Percentiles rank a stretch among this genome's conserved stretches.
Conservation (phyloP, 164 flowering plant species). For the Protea cynaroides region DNA sequence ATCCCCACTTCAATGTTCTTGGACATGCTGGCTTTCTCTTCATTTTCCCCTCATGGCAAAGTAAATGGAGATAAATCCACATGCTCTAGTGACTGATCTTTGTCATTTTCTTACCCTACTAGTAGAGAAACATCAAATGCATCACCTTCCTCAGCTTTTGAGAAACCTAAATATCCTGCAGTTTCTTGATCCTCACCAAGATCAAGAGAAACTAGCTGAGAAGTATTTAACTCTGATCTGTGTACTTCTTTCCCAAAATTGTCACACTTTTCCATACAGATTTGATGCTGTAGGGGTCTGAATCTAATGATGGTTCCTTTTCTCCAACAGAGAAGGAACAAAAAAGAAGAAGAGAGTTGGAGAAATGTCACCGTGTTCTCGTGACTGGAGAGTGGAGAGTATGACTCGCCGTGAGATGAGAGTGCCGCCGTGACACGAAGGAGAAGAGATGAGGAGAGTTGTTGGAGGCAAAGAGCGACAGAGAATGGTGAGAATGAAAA, state of each 20-base stretch:
- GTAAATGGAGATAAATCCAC: background rate
- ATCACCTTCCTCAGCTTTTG: background rate
- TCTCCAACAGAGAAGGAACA: no score
- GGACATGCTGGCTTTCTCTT: background rate
- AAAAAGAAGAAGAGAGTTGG: no score
- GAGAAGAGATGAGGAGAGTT: no score
- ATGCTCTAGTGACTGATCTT: background rate
- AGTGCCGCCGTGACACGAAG: no score
- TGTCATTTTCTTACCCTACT: background rate
- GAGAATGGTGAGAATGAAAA: no score
- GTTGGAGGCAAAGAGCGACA: no score
- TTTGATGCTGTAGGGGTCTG: background rate
- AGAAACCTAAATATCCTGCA: background rate
- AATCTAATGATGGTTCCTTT: constrained; percentile 1
- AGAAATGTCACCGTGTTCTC: no score
- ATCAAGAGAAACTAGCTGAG: constrained; percentile 4
- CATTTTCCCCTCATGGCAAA: background rate
- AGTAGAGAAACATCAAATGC: background rate
- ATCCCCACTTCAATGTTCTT: background rate
- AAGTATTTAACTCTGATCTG: no score
- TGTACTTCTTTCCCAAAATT: no score
- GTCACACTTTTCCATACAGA: no score
- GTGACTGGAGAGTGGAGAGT: no score
- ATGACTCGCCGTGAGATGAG: no score
- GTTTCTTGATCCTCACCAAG: background rate